phyloP scores from a whole-genome alignment of 1,139 yeast genomes.

The Scheffersomyces illinoinensis region DNA sequence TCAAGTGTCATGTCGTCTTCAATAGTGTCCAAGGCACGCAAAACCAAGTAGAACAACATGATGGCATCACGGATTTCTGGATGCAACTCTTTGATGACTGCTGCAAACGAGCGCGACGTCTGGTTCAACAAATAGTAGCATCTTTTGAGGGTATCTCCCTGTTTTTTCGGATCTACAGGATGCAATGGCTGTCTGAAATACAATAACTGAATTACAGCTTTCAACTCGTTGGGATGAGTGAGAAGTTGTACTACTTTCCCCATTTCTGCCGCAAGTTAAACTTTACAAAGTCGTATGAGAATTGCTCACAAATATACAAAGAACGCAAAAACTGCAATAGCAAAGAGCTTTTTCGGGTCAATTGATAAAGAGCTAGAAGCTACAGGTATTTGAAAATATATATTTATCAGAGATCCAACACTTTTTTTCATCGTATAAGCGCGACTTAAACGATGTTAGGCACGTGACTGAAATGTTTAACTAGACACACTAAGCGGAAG shows the following conservation, averaged over 20 bases:
- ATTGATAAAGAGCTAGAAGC: neutral
- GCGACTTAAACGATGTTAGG: neutral
- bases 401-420: neutral
- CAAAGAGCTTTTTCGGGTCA: neutral
- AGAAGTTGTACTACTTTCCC: slow-evolving; percentile 65
- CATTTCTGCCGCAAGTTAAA: slow-evolving; percentile 34
- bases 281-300: neutral
- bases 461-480: neutral
- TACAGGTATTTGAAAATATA: neutral
- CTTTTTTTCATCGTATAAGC: neutral
- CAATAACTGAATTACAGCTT: slow-evolving; percentile 63
- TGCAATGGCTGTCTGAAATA: slow-evolving; percentile 57
- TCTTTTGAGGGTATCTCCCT: slow-evolving; percentile 50
- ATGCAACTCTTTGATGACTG: slow-evolving; percentile 87
- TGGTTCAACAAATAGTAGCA: slow-evolving; percentile 68
- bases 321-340: too few relatives aligned
- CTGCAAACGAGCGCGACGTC: slow-evolving; percentile 90
- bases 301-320: neutral
- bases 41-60: slow-evolving; percentile 78
- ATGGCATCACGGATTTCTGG: slow-evolving; percentile 85
- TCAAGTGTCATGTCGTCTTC: slow-evolving; percentile 95
- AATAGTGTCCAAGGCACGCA: slow-evolving; percentile 92
- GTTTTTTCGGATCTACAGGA: slow-evolving; percentile 47
- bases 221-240: slow-evolving; percentile 71
- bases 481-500: too few relatives aligned